Conservation (phyloP, 768 basidiomycete genomes). For the Suillus clintonianus region DNA sequence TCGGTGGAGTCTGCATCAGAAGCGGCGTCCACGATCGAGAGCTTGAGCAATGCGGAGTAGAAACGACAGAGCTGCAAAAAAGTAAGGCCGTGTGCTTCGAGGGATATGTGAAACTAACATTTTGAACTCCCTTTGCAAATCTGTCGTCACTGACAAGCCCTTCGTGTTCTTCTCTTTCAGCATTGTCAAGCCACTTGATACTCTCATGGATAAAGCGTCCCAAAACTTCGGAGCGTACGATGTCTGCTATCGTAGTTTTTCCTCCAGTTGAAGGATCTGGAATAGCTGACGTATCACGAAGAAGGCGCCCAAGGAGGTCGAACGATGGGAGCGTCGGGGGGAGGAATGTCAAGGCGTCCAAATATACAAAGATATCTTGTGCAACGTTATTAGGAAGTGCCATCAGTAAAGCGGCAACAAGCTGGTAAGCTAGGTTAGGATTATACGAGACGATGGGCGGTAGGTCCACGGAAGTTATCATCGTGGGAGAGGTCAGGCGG, state of each 20-base stretch:
- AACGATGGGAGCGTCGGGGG: conserved; percentile 75
- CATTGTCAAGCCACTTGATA: conserved; percentile 69
- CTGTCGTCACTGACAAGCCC: conserved; percentile 73
- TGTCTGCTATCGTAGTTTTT: conserved; percentile 61
- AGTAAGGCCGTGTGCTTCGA: conserved; percentile 9
- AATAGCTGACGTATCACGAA: conserved; percentile 60
- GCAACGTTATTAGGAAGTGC: conserved; percentile 27
- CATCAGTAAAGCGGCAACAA: conserved; percentile 60
- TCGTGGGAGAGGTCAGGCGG: conserved; percentile 43
- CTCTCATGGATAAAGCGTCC: conserved; percentile 72
- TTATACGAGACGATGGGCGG: conserved; percentile 67
- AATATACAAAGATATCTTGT: conserved; percentile 48
- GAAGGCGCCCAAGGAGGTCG: conserved; percentile 68
- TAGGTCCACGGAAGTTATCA: conserved; percentile 71
- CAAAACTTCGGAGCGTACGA: conserved; percentile 64
- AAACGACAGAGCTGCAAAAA: conserved; percentile 69
- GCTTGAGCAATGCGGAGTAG: conserved; percentile 69
- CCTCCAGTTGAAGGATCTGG: conserved; percentile 41
- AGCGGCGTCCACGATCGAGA: conserved; percentile 59
- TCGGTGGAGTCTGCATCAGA: conserved; percentile 73
- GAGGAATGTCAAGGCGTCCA: conserved; percentile 64
- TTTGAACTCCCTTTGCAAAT: conserved; percentile 69
- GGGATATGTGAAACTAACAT: conserved; percentile 45
- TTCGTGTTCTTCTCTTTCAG: conserved; percentile 68
- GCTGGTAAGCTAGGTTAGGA: conserved; percentile 67